These are phyloP conservation scores for Nannizziopsis barbatae DNA, from an alignment of 2,329 filamentous ascomycete genomes.

Conservation along the genomic window DNA sequence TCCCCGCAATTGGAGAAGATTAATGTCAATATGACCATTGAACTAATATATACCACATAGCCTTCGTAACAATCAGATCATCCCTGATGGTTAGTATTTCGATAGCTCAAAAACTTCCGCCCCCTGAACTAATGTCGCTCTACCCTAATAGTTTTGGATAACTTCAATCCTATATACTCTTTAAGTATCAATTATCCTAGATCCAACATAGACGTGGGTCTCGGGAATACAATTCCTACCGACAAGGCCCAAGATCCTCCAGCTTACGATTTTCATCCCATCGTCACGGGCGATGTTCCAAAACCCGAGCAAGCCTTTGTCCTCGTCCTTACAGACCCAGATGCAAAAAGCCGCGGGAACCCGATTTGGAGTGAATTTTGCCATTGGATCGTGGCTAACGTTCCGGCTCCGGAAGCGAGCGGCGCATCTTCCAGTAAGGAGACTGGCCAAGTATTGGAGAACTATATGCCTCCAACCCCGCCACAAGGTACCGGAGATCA, in stretches of 20 bases:
- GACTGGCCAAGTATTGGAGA: slow-evolving; percentile 12
- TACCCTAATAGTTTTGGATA: slow-evolving; percentile 42
- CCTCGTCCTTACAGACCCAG: slow-evolving; percentile 46
- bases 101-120: not conserved
- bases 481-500: slow-evolving; percentile 47
- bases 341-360: slow-evolving; percentile 44
- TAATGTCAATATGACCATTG: not conserved
- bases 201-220: slow-evolving; percentile 32
- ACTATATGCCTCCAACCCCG: slow-evolving; percentile 45
- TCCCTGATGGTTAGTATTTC: slow-evolving; percentile 11
- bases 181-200: slow-evolving; percentile 41
- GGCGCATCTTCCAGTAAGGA: not conserved
- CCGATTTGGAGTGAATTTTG: slow-evolving; percentile 49
- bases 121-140: not conserved
- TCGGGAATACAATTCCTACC: slow-evolving; percentile 46
- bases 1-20: not conserved
- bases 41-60: slow-evolving; percentile 1
- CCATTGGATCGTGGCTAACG: slow-evolving; percentile 39
- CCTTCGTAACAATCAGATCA: slow-evolving; percentile 9
- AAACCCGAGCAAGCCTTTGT: slow-evolving; percentile 31
- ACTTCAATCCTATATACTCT: slow-evolving; percentile 46
- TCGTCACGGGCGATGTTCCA: slow-evolving; percentile 17
- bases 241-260: slow-evolving; percentile 35
- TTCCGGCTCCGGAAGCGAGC: slow-evolving; percentile 9
- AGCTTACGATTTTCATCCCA: slow-evolving; percentile 29